Conservation (phyloP, 108 stramenopile genomes). For the Halocafeteria seosinensis region DNA sequence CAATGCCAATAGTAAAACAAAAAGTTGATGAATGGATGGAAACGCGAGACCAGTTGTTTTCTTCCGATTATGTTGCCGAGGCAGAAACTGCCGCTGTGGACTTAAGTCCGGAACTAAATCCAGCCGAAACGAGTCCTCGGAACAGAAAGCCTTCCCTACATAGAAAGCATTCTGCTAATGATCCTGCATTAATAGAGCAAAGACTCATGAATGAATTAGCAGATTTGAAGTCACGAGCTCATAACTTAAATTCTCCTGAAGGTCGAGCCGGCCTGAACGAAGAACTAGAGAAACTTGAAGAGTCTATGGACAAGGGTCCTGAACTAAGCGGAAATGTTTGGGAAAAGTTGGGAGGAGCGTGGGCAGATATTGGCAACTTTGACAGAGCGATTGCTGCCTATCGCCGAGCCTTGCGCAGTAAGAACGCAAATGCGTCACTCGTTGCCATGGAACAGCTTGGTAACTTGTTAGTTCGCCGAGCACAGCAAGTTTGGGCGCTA, state of each 20-base stretch:
- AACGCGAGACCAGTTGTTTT: neutral
- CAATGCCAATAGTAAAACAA: neutral
- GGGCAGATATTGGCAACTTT: neutral
- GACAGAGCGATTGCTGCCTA: neutral
- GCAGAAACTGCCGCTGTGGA: neutral
- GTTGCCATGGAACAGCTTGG: slow-evolving; percentile 1
- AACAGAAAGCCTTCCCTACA: too few relatives aligned
- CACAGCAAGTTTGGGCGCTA: slow-evolving; percentile 1
- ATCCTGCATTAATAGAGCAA: neutral
- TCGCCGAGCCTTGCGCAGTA: neutral
- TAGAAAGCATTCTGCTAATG: neutral
- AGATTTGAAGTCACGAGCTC: neutral
- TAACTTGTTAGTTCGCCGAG: neutral
- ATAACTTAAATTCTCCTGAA: neutral
- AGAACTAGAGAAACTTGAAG: neutral
- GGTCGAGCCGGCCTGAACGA: neutral
- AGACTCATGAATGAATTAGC: neutral
- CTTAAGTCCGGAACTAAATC: too few relatives aligned
- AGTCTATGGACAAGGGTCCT: neutral
- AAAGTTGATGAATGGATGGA: neutral
- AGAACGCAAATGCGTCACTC: neutral
- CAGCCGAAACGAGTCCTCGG: too few relatives aligned
- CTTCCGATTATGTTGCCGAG: neutral
- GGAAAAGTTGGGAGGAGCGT: neutral
- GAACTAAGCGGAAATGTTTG: neutral